Conservation (phyloP, 805 yeast genomes). For the Candida cerambycidarum region DNA sequence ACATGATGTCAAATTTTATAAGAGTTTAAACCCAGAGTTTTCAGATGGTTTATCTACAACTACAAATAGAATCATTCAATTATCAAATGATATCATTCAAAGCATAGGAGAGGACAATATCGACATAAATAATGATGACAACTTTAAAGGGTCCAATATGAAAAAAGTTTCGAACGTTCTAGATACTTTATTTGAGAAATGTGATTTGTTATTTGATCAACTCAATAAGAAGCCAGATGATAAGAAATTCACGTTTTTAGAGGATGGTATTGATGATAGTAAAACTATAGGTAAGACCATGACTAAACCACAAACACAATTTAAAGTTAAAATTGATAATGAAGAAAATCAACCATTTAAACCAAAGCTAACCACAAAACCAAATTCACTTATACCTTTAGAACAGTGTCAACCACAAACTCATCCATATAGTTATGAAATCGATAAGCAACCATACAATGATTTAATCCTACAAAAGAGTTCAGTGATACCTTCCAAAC, state of each 20-base stretch:
- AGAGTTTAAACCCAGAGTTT: slow-evolving; percentile 55
- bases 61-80: slow-evolving; percentile 33
- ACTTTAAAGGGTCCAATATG: slow-evolving; percentile 50
- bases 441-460: slow-evolving; percentile 68
- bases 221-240: slow-evolving; percentile 18
- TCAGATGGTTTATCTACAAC: slow-evolving; percentile 31
- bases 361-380: slow-evolving; percentile 72
- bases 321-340: slow-evolving; percentile 63
- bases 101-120: slow-evolving; percentile 8
- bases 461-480: slow-evolving; percentile 40
- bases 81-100: slow-evolving; percentile 48
- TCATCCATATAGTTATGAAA: slow-evolving; percentile 83
- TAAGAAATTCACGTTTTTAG: slow-evolving; percentile 46
- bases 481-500: slow-evolving; percentile 51
- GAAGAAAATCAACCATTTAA: slow-evolving; percentile 68
- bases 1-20: slow-evolving; percentile 77
- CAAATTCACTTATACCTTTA: slow-evolving; percentile 60
- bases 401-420: slow-evolving; percentile 62
- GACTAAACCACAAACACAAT: slow-evolving; percentile 68
- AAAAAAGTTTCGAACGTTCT: slow-evolving; percentile 56
- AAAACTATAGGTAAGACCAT: slow-evolving; percentile 28
- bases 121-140: slow-evolving; percentile 21
- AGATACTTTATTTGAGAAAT: slow-evolving; percentile 72
- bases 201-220: slow-evolving; percentile 67
- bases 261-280: slow-evolving; percentile 35